Conservation (phyloP, 257 asterid species). For the Solanum dulcamara region DNA sequence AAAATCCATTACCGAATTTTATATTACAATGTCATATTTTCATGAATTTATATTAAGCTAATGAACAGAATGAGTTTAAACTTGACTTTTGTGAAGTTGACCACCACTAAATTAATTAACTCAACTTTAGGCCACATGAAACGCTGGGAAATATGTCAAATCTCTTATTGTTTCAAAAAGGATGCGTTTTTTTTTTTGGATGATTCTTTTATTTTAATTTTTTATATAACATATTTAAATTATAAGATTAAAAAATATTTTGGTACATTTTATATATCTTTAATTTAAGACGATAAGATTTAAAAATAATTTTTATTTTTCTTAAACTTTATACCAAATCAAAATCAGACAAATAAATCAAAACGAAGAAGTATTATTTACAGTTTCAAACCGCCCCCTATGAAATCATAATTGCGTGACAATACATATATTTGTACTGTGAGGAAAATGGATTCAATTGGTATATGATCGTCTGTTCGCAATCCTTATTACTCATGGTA, state of each 20-base stretch:
- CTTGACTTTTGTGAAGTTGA: neutral
- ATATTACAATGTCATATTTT: too few relatives aligned
- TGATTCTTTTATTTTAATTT: neutral
- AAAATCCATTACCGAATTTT: too few relatives aligned
- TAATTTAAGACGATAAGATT: neutral
- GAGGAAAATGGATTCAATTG: neutral
- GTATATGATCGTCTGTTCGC: neutral
- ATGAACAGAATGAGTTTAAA: too few relatives aligned
- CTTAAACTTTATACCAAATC: neutral
- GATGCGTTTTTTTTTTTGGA: rapidly evolving
- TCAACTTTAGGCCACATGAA: neutral
- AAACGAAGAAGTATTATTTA: neutral
- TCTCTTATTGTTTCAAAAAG: too few relatives aligned
- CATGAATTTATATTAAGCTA: too few relatives aligned
- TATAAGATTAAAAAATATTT: neutral
- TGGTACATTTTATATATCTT: neutral
- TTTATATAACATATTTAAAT: neutral
- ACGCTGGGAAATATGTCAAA: too few relatives aligned
- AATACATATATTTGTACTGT: too few relatives aligned
- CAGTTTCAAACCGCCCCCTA: neutral
- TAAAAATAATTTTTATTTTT: too few relatives aligned
- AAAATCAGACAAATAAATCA: neutral
- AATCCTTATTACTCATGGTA: neutral
- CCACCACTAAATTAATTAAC: neutral
- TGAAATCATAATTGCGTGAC: neutral